These are phyloP conservation scores for Fusarium scirpi DNA, from an alignment of 2,329 filamentous ascomycete genomes.

Conservation along the genomic window DNA sequence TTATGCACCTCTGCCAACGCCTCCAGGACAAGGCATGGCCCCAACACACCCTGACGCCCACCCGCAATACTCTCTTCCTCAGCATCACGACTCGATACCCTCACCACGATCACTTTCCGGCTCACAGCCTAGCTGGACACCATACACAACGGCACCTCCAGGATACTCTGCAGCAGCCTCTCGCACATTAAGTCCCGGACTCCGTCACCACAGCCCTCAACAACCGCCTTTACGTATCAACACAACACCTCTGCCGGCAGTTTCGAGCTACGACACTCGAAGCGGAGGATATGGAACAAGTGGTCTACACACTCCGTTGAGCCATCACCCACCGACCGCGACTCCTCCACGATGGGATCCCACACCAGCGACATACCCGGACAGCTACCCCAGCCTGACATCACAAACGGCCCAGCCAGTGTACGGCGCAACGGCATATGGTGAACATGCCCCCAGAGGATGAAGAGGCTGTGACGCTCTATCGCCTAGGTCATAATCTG, in stretches of 20 bases:
- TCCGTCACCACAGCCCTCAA: conserved; percentile 53
- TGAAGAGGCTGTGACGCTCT: conserved; percentile 47
- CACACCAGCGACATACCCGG: conserved; percentile 54
- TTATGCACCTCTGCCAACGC: conserved; percentile 62
- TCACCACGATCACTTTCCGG: conserved; percentile 66
- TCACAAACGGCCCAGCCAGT: conserved; percentile 54
- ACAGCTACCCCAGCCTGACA: conserved; percentile 55
- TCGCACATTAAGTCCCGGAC: conserved; percentile 58
- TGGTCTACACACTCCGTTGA: conserved; percentile 56
- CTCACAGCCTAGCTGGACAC: conserved; percentile 61
- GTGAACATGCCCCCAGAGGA: conserved; percentile 57
- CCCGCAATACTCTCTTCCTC: conserved; percentile 56
- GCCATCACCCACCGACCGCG: conserved; percentile 53
- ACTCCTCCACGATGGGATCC: conserved; percentile 59
- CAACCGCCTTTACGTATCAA: conserved; percentile 54
- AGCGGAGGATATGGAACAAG: conserved; percentile 55
- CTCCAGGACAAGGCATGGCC: conserved; percentile 54
- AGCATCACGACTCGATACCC: conserved; percentile 63
- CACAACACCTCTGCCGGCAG: conserved; percentile 54
- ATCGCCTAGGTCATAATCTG: conserved; percentile 32
- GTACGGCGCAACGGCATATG: conserved; percentile 58
- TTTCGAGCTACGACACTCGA: conserved; percentile 55
- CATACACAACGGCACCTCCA: conserved; percentile 55
- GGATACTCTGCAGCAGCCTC: conserved; percentile 51
- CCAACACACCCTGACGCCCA: conserved; percentile 52